These are phyloP conservation scores for Artomyces pyxidatus DNA, from an alignment of 768 basidiomycete species.

Conservation along the genomic window DNA sequence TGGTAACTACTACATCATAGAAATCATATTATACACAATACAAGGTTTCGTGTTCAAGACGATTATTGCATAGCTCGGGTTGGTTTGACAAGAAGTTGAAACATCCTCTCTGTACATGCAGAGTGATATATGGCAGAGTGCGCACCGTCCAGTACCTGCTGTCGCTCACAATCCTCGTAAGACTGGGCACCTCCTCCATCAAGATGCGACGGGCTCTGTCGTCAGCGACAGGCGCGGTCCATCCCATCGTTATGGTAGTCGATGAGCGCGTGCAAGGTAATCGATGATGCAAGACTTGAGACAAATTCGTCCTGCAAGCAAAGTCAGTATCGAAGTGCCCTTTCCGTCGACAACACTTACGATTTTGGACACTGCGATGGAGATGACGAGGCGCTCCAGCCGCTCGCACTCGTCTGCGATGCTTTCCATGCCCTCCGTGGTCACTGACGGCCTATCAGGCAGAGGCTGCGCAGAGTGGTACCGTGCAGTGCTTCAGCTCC, in stretches of 20 bases:
- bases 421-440: conserved; percentile 1
- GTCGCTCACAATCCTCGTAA: conserved; percentile 11
- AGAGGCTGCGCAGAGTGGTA: conserved; percentile 5
- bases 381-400: conserved; percentile 14
- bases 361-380: conserved; percentile 7
- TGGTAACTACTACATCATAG: too few species aligned
- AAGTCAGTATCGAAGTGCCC: not conserved
- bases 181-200: conserved; percentile 9
- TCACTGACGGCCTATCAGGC: conserved; percentile 7
- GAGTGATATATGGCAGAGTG: too few species aligned
- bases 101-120: too few species aligned
- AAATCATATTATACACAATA: too few species aligned
- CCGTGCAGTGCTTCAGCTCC: conserved; percentile 31
- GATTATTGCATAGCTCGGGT: too few species aligned
- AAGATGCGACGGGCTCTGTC: conserved; percentile 12
- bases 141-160: conserved; percentile 16
- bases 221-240: conserved; percentile 11
- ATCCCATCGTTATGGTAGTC: conserved; percentile 6
- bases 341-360: conserved; percentile 3
- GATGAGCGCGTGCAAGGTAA: conserved; percentile 10
- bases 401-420: conserved; percentile 9
- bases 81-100: too few species aligned
- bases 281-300: conserved; percentile 3
- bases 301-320: conserved; percentile 6
- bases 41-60: too few species aligned